Percentiles rank a stretch among this genome's conserved stretches.
phyloP scores from a whole-genome alignment of 2,329 filamentous ascomycete species.

The Cladosporium oxysporum region DNA sequence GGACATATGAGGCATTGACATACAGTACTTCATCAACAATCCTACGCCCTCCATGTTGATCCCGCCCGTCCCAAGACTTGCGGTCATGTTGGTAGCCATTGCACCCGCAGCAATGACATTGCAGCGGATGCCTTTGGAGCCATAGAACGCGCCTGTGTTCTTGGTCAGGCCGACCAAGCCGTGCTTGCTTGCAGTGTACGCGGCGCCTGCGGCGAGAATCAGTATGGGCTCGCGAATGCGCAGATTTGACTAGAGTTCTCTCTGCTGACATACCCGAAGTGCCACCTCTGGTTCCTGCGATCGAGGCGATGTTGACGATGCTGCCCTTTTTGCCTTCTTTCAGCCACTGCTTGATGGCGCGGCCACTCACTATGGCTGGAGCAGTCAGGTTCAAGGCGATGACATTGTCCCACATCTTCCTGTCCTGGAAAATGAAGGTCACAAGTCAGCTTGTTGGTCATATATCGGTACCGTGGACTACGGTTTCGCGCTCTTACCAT shows the following conservation, averaged over 20 bases:
- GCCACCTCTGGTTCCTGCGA: slow-evolving; percentile 48
- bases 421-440: slow-evolving; percentile 30
- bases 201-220: slow-evolving; percentile 41
- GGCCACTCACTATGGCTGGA: slow-evolving; percentile 54
- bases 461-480: not conserved
- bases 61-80: slow-evolving; percentile 16
- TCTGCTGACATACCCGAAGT: slow-evolving; percentile 38
- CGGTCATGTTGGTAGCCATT: slow-evolving; percentile 56
- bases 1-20: not conserved
- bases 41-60: slow-evolving; percentile 35
- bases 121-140: slow-evolving; percentile 54
- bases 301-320: slow-evolving; percentile 57
- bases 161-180: slow-evolving; percentile 57
- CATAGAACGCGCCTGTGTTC: slow-evolving; percentile 60
- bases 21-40: not conserved
- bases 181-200: slow-evolving; percentile 58
- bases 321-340: slow-evolving; percentile 47
- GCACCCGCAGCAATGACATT: slow-evolving; percentile 50
- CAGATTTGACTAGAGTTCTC: not conserved
- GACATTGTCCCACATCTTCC: slow-evolving; percentile 54
- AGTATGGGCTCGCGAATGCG: slow-evolving; percentile 11
- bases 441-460: not conserved
- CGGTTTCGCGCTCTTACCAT: slow-evolving; percentile 26
- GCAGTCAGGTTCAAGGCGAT: slow-evolving; percentile 60
- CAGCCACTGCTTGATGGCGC: slow-evolving; percentile 53